Evolutionary conservation across 2,329 filamentous ascomycete species (phyloP), one percentile per base, ranked within the genome.

Genomic region (Fonsecaea erecta): DNA sequence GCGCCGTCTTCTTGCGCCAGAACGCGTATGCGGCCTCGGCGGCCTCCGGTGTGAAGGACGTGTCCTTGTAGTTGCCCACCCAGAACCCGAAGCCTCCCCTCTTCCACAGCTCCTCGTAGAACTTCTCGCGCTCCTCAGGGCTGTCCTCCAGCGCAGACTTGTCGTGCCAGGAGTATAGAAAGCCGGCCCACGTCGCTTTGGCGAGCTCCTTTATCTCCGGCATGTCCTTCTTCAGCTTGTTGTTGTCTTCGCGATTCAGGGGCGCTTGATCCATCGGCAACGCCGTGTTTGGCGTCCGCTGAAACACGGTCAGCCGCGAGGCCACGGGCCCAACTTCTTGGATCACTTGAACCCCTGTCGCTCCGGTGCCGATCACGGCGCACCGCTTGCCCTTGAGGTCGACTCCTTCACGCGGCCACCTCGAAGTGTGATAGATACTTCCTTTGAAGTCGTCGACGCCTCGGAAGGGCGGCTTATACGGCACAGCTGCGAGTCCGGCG

Each of bases 281-380:
- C 0, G 85, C 84, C 4, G 88, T 75, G 68, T 90, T 90, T 0
- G 88, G 88, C 1, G 86, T 90, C 12, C 88, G 82, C 70, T 90
- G 86, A 74, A 90, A 77, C 0, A 76, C 72, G 2, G 76, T 82
- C 12, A 90, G 69, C 1, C 83, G 75, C 3, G 77, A 81, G 0
- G 82, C 85, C 6, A 80, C 73, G 1, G 83, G 82, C 1, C 81
- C 84, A 74, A 83, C 84, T 56, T 85, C 86, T 67, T 90, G 88
- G 0, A 83, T 81, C 51, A 88, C 83, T 69, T 90, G 88, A 1
- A 90, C 83, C 0, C 87, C 88, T 0, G 86, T 85, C 0, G 86
- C 84, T 0, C 88, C 88, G 0, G 86, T 89, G 6, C 88, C 88
- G 35, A 90, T 84, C 61, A 90, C 81, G 24, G 82, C 87, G 59